Evolutionary conservation across 495 filamentous ascomycete genomes (phyloP).

Genomic region (Annulohypoxylon moriforme): DNA sequence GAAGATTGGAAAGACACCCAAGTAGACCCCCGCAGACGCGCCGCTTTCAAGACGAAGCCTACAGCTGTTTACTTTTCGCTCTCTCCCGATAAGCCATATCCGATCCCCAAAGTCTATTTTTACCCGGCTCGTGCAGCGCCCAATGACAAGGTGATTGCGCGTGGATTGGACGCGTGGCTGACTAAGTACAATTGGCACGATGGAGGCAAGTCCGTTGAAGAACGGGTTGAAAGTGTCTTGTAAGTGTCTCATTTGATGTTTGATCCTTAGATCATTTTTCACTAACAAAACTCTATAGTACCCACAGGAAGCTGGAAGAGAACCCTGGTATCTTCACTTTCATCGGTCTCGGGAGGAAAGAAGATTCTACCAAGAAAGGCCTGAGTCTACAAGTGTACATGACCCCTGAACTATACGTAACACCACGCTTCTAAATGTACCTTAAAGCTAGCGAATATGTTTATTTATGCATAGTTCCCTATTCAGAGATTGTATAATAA

Average conservation of each 20-base stretch:
- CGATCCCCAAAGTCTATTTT: conserved; percentile 12
- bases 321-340: conserved; percentile 7
- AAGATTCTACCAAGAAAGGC: conserved; percentile 6
- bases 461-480: too few species aligned
- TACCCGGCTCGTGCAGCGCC: conserved; percentile 2
- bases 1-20: neutral
- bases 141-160: conserved; percentile 6
- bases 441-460: too few species aligned
- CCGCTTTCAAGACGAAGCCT: neutral
- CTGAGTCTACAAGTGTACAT: conserved; percentile 15
- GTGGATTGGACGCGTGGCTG: neutral
- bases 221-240: neutral
- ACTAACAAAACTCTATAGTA: neutral
- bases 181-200: conserved; percentile 14
- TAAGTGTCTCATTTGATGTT: neutral
- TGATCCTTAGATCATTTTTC: too few species aligned
- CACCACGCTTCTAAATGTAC: neutral
- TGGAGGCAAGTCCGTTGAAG: conserved; percentile 5
- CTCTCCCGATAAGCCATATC: conserved; percentile 6
- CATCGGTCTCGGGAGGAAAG: conserved; percentile 8
- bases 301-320: conserved; percentile 9
- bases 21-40: neutral
- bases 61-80: conserved; percentile 12
- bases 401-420: conserved; percentile 10
- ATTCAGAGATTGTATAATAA: neutral